Conservation (phyloP, 805 yeast genomes). For the Zygosaccharomyces bailii region DNA sequence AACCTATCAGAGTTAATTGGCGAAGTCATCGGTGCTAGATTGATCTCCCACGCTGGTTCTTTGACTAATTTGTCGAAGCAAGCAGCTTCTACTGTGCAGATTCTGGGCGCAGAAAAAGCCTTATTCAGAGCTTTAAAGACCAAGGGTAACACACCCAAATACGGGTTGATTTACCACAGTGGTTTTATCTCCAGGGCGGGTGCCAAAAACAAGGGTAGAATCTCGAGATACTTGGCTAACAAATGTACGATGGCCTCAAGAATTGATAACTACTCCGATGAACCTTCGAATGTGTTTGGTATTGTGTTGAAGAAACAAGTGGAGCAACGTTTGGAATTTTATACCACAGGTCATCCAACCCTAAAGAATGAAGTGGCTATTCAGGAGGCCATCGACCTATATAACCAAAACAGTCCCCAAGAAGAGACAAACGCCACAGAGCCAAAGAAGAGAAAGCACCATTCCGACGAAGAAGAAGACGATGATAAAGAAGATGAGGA, state of each 20-base stretch:
- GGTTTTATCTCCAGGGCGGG: slow-evolving; percentile 92
- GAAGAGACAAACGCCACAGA: slow-evolving; percentile 37
- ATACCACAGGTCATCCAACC: slow-evolving; percentile 95
- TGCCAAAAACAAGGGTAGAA: slow-evolving; percentile 97
- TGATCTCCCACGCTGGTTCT: slow-evolving; percentile 98
- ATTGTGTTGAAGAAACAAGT: slow-evolving; percentile 90
- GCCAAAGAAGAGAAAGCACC: slow-evolving; percentile 33
- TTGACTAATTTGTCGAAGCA: slow-evolving; percentile 93
- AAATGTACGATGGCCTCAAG: slow-evolving; percentile 98
- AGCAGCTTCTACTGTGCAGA: slow-evolving; percentile 99
- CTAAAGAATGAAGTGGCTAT: slow-evolving; percentile 95
- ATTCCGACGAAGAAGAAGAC: slow-evolving; percentile 26
- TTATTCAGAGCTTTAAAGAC: slow-evolving; percentile 94
- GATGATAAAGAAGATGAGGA: slow-evolving; percentile 43
- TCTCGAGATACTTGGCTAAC: slow-evolving; percentile 97
- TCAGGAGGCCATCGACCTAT: slow-evolving; percentile 79
- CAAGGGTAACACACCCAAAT: slow-evolving; percentile 94
- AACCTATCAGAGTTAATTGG: slow-evolving; percentile 95
- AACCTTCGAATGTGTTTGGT: slow-evolving; percentile 88
- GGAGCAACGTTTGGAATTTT: slow-evolving; percentile 93
- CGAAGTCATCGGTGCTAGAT: slow-evolving; percentile 97
- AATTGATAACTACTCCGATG: slow-evolving; percentile 95
- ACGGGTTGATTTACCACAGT: slow-evolving; percentile 93
- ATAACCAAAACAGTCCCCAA: slow-evolving; percentile 46
- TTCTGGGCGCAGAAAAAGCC: slow-evolving; percentile 96